Conservation (phyloP, 2,329 filamentous ascomycete species). For the Beauveria sp. region DNA sequence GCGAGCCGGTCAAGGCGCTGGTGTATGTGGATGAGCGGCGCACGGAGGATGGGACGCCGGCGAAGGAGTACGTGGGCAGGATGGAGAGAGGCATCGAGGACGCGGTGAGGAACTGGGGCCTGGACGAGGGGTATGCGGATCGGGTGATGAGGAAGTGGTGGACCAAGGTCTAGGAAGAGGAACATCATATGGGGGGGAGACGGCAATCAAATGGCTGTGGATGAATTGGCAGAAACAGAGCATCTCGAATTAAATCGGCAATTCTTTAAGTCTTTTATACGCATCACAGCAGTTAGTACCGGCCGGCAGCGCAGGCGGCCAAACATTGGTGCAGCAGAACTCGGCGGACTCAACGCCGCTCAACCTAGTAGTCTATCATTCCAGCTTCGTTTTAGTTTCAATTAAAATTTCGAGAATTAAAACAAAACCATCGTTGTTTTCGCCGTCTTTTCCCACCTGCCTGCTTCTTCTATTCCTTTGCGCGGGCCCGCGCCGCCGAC, state of each 20-base stretch:
- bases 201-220: too few species aligned
- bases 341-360: conserved; percentile 54
- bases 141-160: conserved; percentile 43
- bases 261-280: neutral
- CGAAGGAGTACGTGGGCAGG: conserved; percentile 51
- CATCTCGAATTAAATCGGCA: neutral
- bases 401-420: too few species aligned
- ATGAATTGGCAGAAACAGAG: too few species aligned
- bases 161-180: conserved; percentile 5
- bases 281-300: neutral
- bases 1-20: conserved; percentile 33
- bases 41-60: conserved; percentile 31
- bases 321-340: conserved; percentile 53
- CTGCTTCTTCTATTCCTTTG: neutral
- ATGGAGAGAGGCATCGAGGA: conserved; percentile 59
- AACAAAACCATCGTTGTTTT: too few species aligned
- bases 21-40: conserved; percentile 51
- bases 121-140: conserved; percentile 49
- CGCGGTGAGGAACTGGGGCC: conserved; percentile 41
- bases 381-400: neutral
- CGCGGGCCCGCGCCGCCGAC: neutral
- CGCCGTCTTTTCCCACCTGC: too few species aligned
- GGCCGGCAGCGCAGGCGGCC: neutral
- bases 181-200: too few species aligned
- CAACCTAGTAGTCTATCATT: conserved; percentile 28